These are phyloP conservation scores for Pinus tabuliformis DNA, from an alignment of 75 land plant species.

Conservation along the genomic window DNA sequence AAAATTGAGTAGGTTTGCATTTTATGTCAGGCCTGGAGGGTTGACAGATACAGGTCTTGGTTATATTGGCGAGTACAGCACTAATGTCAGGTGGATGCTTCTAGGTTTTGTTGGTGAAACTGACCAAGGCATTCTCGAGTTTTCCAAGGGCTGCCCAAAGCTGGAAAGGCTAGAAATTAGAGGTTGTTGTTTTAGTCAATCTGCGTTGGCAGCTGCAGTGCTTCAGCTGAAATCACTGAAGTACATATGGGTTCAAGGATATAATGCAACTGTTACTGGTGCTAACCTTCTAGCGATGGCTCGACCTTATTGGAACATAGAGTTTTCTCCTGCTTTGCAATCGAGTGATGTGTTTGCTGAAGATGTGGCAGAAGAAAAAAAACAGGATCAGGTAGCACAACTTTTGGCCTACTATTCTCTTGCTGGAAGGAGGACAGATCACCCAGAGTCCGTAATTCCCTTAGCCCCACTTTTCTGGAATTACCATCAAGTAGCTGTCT, in stretches of 20 bases:
- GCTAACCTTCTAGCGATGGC: slow-evolving; percentile 19
- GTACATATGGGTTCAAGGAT: slow-evolving; percentile 42
- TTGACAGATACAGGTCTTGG: slow-evolving; percentile 32
- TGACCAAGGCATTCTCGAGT: slow-evolving; percentile 23
- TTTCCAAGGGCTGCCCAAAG: slow-evolving; percentile 35
- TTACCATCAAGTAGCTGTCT: slow-evolving; percentile 4
- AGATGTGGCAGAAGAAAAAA: background rate
- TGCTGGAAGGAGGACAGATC: slow-evolving; percentile 14
- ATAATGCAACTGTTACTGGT: slow-evolving; percentile 17
- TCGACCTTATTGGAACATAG: slow-evolving; percentile 35
- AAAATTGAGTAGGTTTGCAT: slow-evolving; percentile 26
- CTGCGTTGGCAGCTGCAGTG: slow-evolving; percentile 20
- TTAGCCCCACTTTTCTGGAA: slow-evolving; percentile 4
- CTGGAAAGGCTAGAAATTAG: slow-evolving; percentile 44
- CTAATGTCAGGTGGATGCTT: slow-evolving; percentile 36
- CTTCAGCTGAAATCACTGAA: slow-evolving; percentile 14
- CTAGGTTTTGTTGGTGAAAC: slow-evolving; percentile 35
- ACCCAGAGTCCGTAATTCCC: slow-evolving; percentile 12
- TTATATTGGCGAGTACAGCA: slow-evolving; percentile 31
- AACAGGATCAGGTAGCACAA: slow-evolving; percentile 20
- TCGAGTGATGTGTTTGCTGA: slow-evolving; percentile 13
- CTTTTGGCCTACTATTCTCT: slow-evolving; percentile 21
- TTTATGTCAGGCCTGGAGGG: slow-evolving; percentile 34
- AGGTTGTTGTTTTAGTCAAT: slow-evolving; percentile 28
- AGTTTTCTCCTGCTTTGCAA: slow-evolving; percentile 21